Evolutionary conservation across 2,329 filamentous ascomycete genomes (phyloP), one percentile per base, ranked within the genome.

Genomic region (Amphichorda felina): DNA sequence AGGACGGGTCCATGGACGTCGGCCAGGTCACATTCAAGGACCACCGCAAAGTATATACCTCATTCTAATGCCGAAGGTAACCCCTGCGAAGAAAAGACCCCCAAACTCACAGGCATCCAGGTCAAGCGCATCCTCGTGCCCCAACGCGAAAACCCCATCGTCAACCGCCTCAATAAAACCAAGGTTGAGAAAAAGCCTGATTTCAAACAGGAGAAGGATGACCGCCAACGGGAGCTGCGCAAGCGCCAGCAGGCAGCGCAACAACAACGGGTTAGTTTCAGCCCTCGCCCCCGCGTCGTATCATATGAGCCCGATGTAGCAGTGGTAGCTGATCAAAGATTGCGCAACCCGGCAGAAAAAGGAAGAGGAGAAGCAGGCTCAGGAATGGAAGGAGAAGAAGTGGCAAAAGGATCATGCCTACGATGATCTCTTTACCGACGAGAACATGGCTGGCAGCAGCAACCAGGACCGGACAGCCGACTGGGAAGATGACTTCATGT

Each of bases 111-210:
- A 34, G n/a, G n/a, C 32, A 15, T 15, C 29, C 30, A 80, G 64
- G 87, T 95, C 43, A 88, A 82, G 62, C 79, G 80, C 46, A 66
- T 94, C 39, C 75, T 93, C 38, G 82, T 98, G 13, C 57, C 76
- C 9, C 71, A 79, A 52, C 75, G 89, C 35, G 84, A 93, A 55
- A 98, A 98, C 57, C 64, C 79, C 34, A 86, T 95, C 50, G 76
- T 98, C 63, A 98, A 98, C 63, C 78, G 91, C n/a, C 74, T 98
- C 44, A 96, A 95, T 66, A 98, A 96, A 70, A 98, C 91, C 25
- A 86, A 82, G 47, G 75, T 83, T 24, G 89, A 96, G 63, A 84
- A 79, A 56, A 85, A 79, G 54, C 87, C 89, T 0, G 85, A 96
- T 53, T 63, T 98, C 10, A 68, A 71, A 39, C 75, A 80, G 52